phyloP scores from a whole-genome alignment of 495 filamentous ascomycete genomes.

The Acidiella bohemica region DNA sequence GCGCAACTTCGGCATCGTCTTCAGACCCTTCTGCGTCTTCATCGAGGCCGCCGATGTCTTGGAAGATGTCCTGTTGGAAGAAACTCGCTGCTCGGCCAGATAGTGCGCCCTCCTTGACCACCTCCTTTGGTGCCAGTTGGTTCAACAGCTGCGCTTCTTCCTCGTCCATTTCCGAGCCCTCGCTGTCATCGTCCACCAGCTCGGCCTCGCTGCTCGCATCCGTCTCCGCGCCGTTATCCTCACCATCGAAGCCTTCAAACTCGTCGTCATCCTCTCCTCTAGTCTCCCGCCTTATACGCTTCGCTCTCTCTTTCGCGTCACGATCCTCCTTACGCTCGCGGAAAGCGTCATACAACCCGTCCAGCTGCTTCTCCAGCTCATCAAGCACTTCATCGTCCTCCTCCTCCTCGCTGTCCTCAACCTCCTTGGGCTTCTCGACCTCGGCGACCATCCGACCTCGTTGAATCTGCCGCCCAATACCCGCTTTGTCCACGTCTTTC shows the following conservation, averaged over 20 bases:
- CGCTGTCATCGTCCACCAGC: slow-evolving; percentile 33
- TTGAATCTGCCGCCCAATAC: slow-evolving; percentile 52
- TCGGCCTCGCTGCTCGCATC: slow-evolving; percentile 28
- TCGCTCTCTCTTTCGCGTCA: slow-evolving; percentile 78
- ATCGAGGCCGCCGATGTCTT: slow-evolving; percentile 52
- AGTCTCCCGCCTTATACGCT: slow-evolving; percentile 70
- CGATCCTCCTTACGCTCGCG: slow-evolving; percentile 60
- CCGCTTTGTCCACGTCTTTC: slow-evolving; percentile 61
- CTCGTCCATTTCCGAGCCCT: slow-evolving; percentile 27
- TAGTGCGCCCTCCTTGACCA: slow-evolving; percentile 38
- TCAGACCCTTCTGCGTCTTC: slow-evolving; percentile 37
- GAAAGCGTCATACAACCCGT: slow-evolving; percentile 74
- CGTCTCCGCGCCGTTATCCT: slow-evolving; percentile 23
- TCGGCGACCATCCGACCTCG: slow-evolving; percentile 59
- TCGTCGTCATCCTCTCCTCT: slow-evolving; percentile 70
- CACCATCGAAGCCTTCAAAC: slow-evolving; percentile 73
- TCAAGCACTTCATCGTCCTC: slow-evolving; percentile 70
- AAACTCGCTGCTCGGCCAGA: slow-evolving; percentile 76
- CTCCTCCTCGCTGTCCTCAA: slow-evolving; percentile 44
- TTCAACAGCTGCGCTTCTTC: slow-evolving; percentile 30
- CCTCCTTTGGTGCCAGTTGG: slow-evolving; percentile 38
- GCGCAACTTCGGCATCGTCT: slow-evolving; percentile 19
- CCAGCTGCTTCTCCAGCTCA: slow-evolving; percentile 66
- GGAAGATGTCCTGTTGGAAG: slow-evolving; percentile 93
- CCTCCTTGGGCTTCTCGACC: slow-evolving; percentile 33